phyloP scores from a whole-genome alignment of 2,329 filamentous ascomycete genomes.

The Hyphodiscus sp. region DNA sequence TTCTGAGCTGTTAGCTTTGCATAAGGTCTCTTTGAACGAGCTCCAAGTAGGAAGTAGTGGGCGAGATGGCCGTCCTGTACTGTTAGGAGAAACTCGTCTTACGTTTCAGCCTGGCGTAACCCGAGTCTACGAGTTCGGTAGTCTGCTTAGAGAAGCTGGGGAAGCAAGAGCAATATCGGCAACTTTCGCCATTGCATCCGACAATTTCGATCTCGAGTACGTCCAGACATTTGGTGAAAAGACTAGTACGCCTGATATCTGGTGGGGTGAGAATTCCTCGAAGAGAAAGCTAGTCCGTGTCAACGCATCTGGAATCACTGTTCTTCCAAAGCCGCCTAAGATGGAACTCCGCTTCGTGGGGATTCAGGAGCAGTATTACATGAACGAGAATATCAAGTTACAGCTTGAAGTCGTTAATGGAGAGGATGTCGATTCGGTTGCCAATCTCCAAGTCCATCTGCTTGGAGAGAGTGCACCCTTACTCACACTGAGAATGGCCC shows the following conservation, averaged over 20 bases:
- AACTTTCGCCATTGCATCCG: conserved; percentile 54
- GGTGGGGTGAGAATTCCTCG: conserved; percentile 41
- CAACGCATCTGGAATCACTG: conserved; percentile 53
- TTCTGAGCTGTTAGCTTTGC: conserved; percentile 6
- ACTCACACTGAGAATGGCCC: conserved; percentile 34
- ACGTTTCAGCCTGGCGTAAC: conserved; percentile 60
- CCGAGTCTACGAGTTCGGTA: conserved; percentile 63
- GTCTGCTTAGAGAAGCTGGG: conserved; percentile 77
- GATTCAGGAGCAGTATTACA: conserved; percentile 69
- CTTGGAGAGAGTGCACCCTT: conserved; percentile 50
- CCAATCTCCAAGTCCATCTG: conserved; percentile 63
- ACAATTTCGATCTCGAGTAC: conserved; percentile 62
- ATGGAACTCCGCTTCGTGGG: conserved; percentile 66
- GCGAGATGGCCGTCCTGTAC: conserved; percentile 29
- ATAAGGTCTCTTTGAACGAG: conserved; percentile 19
- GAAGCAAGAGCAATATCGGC: conserved; percentile 61
- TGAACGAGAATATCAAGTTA: conserved; percentile 68
- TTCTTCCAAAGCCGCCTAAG: conserved; percentile 87
- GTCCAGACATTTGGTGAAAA: conserved; percentile 46
- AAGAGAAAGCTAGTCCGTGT: conserved; percentile 42
- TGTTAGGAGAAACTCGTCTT: conserved; percentile 56
- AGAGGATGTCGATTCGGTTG: conserved; percentile 72
- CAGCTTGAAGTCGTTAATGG: conserved; percentile 69
- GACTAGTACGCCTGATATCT: conserved; percentile 38
- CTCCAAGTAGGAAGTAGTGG: background rate